Evolutionary conservation across 306 rosid genomes (phyloP).

Genomic region (Aeschynomene evenia): DNA sequence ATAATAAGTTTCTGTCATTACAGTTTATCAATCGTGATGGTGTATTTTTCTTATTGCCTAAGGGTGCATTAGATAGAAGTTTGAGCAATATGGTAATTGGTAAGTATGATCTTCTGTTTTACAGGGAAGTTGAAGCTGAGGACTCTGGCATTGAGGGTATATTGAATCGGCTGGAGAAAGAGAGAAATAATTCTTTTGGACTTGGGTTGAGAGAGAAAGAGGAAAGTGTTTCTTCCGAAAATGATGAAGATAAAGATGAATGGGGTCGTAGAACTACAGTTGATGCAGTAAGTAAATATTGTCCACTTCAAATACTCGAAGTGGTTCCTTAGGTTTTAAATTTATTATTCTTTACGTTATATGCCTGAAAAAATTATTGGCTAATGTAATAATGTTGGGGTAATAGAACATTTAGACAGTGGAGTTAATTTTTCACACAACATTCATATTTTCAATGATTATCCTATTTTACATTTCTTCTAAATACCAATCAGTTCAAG

Average conservation of each 20-base stretch:
- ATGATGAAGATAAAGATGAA: conserved; percentile 33
- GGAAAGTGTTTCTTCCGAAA: conserved; percentile 4
- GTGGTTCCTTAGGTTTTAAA: conserved; percentile 15
- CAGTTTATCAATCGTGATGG: background rate
- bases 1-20: background rate
- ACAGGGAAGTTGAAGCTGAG: conserved; percentile 51
- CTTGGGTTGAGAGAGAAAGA: conserved; percentile 41
- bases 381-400: background rate
- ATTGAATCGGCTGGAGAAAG: conserved; percentile 75
- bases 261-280: conserved; percentile 32
- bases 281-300: conserved; percentile 51
- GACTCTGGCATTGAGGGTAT: conserved; percentile 90
- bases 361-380: background rate
- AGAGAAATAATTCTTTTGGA: conserved; percentile 55
- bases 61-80: conserved; percentile 13
- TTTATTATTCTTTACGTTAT: background rate
- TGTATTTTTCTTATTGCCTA: background rate
- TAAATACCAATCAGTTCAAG: conserved; percentile 13
- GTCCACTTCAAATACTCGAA: background rate
- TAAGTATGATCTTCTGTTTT: conserved; percentile 20
- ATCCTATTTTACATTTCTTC: conserved; percentile 7
- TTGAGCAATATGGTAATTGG: background rate
- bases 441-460: background rate
- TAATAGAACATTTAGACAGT: background rate
- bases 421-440: background rate